A percentile compares a stretch with the other conserved stretches of the same genome.
Evolutionary conservation across 345 rosid species (phyloP).

Genomic region (Eucalyptus curtisii): DNA sequence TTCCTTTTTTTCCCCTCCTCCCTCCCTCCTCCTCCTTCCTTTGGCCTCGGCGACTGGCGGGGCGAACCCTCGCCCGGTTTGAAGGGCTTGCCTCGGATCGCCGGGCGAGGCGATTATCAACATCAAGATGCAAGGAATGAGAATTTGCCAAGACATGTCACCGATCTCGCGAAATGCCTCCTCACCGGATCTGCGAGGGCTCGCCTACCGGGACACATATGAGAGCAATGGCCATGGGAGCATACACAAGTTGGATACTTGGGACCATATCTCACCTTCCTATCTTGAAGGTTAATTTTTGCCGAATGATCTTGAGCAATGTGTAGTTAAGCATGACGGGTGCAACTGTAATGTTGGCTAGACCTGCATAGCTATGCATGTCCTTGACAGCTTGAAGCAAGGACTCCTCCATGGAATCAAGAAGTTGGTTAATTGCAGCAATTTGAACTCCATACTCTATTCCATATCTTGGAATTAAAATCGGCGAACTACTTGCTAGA

Average conservation of each 20-base stretch:
- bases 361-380: neutral
- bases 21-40: too few species aligned
- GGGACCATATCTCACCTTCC: neutral
- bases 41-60: too few species aligned
- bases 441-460: neutral
- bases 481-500: neutral
- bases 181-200: too few species aligned
- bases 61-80: too few species aligned
- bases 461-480: neutral
- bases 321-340: neutral
- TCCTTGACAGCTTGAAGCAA: neutral
- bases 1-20: too few species aligned
- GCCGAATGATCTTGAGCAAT: neutral
- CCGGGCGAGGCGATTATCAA: too few species aligned
- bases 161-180: too few species aligned
- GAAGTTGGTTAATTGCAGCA: neutral
- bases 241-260: neutral
- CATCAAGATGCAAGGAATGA: neutral
- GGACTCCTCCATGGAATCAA: neutral
- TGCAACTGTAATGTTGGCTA: neutral
- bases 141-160: neutral
- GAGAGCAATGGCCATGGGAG: neutral
- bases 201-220: fast-evolving
- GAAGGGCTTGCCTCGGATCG: too few species aligned
- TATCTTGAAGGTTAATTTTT: too few species aligned